phyloP scores from a whole-genome alignment of 768 basidiomycete species.

The Gloeostereum incarnatum region DNA sequence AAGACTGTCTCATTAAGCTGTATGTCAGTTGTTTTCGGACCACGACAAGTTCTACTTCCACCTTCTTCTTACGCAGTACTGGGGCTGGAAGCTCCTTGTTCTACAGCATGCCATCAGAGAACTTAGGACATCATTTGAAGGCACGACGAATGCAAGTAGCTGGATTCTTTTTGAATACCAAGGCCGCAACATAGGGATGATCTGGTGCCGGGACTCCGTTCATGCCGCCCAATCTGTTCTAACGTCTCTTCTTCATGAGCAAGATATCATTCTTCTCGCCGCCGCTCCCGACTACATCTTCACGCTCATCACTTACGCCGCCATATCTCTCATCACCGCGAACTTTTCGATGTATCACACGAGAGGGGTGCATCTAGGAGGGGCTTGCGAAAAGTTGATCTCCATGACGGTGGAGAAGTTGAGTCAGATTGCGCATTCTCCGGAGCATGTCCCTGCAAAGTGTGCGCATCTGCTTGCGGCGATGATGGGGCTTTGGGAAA shows the following conservation, averaged over 20 bases:
- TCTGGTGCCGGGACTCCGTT: conserved; percentile 29
- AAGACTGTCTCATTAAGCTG: conserved; percentile 10
- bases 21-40: conserved; percentile 28
- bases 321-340: conserved; percentile 29
- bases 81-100: conserved; percentile 28
- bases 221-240: conserved; percentile 26
- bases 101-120: conserved; percentile 24
- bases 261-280: conserved; percentile 24
- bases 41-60: conserved; percentile 32
- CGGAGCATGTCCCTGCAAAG: conserved; percentile 29
- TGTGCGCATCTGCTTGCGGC: conserved; percentile 31
- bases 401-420: conserved; percentile 23
- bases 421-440: conserved; percentile 21
- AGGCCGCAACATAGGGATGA: conserved; percentile 21
- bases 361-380: conserved; percentile 20
- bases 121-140: conserved; percentile 12
- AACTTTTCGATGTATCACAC: conserved; percentile 31
- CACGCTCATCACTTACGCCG: conserved; percentile 31
- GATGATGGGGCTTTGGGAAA: conserved; percentile 18
- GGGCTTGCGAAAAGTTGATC: conserved; percentile 27
- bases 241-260: conserved; percentile 20
- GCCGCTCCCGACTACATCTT: conserved; percentile 32
- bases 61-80: conserved; percentile 29
- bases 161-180: conserved; percentile 25
- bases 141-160: conserved; percentile 14